Evolutionary conservation across 1,284 basidiomycete species (phyloP).

Genomic region (Ceratobasidium sp.): DNA sequence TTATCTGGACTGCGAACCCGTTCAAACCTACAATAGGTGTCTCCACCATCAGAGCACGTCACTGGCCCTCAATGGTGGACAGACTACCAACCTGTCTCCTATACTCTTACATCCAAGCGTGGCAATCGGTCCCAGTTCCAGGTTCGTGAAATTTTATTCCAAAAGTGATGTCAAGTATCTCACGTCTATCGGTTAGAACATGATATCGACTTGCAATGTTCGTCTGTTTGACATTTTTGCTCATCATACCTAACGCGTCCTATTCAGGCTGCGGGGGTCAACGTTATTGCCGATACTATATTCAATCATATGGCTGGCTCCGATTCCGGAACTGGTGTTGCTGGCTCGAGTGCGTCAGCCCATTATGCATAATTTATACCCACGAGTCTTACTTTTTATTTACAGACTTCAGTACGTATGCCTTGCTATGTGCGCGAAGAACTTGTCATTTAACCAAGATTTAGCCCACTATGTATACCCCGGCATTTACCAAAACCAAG

Average conservation of each 20-base stretch:
- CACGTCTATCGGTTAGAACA: conserved; percentile 31
- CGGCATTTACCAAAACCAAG: conserved; percentile 29
- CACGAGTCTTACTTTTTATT: background rate
- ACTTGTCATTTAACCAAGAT: background rate
- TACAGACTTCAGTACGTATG: conserved; percentile 26
- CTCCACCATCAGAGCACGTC: conserved; percentile 42
- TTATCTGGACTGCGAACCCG: background rate
- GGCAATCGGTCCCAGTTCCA: conserved; percentile 44
- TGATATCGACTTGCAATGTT: conserved; percentile 42
- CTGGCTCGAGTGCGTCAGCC: conserved; percentile 15
- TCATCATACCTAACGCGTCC: background rate
- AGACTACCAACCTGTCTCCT: conserved; percentile 44
- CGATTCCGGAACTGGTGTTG: conserved; percentile 30
- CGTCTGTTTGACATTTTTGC: background rate
- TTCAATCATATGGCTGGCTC: conserved; percentile 45
- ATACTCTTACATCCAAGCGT: conserved; percentile 44
- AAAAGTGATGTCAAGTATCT: background rate
- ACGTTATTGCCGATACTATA: conserved; percentile 44
- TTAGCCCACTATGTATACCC: conserved; percentile 27
- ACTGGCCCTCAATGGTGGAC: conserved; percentile 45
- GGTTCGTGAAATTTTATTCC: background rate
- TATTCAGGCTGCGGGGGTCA: conserved; percentile 42
- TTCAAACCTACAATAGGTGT: background rate
- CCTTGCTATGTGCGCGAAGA: background rate
- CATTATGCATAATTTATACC: background rate